Evolutionary conservation across 768 basidiomycete genomes (phyloP).

Genomic region (Tylopilus rubrobrunneus): DNA sequence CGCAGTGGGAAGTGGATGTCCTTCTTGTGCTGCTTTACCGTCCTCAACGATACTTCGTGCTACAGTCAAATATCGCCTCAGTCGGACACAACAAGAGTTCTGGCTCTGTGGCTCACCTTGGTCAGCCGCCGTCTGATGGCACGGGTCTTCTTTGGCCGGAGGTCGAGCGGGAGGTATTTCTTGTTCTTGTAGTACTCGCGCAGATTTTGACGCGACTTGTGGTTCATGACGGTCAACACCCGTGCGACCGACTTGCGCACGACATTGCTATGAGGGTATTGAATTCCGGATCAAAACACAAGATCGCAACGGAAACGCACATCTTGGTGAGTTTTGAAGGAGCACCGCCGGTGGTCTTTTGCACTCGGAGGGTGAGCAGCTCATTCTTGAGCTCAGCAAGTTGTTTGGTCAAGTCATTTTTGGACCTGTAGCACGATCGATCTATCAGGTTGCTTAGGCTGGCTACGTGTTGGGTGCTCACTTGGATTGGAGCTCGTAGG

Average conservation of each 20-base stretch:
- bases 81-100: not conserved
- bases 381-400: conserved; percentile 92
- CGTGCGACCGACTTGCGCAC: conserved; percentile 99
- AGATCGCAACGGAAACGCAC: conserved; percentile 46
- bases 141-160: conserved; percentile 96
- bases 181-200: conserved; percentile 98
- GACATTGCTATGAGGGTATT: conserved; percentile 58
- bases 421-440: conserved; percentile 57
- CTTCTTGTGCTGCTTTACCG: conserved; percentile 92
- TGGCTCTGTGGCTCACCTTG: conserved; percentile 50
- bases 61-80: conserved; percentile 29
- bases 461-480: conserved; percentile 36
- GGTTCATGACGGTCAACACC: conserved; percentile 97
- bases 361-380: conserved; percentile 89
- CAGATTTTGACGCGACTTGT: conserved; percentile 94
- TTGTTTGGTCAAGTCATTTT: conserved; percentile 95
- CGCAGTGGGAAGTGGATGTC: conserved; percentile 88
- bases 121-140: conserved; percentile 96
- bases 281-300: not conserved
- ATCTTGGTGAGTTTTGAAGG: conserved; percentile 97
- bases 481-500: conserved; percentile 96
- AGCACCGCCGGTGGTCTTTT: conserved; percentile 96
- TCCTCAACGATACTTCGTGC: conserved; percentile 84
- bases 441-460: not conserved
- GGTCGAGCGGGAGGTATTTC: conserved; percentile 95